Evolutionary conservation across 768 basidiomycete genomes (phyloP).

Genomic region (Russula vinacea): DNA sequence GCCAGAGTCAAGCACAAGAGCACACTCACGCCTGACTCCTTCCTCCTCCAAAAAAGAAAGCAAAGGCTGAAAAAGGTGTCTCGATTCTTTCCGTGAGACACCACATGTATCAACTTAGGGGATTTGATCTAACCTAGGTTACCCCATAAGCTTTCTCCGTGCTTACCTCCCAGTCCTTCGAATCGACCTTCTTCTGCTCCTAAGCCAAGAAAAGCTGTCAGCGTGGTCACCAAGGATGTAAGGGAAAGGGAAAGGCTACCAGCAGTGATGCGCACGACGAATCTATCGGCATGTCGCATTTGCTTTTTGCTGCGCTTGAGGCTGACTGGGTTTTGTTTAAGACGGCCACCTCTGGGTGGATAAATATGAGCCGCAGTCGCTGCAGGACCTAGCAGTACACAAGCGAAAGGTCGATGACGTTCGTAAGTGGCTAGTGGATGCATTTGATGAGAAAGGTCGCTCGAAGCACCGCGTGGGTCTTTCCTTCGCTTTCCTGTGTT

Average conservation of each 20-base stretch:
- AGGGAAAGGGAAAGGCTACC: conserved; percentile 33
- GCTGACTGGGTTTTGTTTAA: conserved; percentile 1
- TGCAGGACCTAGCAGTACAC: conserved; percentile 79
- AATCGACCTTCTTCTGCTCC: conserved; percentile 6
- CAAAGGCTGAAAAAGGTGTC: conserved; percentile 16
- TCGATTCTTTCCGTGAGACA: conserved; percentile 17
- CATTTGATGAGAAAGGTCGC: conserved; percentile 65
- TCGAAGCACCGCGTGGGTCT: conserved; percentile 69
- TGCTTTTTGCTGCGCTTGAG: background rate
- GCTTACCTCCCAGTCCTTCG: conserved; percentile 1
- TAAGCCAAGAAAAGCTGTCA: background rate
- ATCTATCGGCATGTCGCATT: conserved; percentile 3
- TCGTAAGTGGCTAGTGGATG: conserved; percentile 68
- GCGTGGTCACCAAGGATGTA: conserved; percentile 21
- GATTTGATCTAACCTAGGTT: conserved; percentile 14
- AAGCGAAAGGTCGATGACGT: conserved; percentile 76
- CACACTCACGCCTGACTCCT: conserved; percentile 25
- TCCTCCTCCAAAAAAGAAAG: conserved; percentile 27
- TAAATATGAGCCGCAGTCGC: conserved; percentile 34
- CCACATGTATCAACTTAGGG: background rate
- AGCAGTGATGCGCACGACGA: background rate
- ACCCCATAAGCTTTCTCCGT: conserved; percentile 17
- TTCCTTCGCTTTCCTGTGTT: background rate
- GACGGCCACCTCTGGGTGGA: conserved; percentile 38
- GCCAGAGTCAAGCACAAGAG: conserved; percentile 23